Percentiles rank a stretch among this genome's conserved stretches.
Evolutionary conservation across 23 red algal species (phyloP).

Genomic region (Agarophyton chilense): DNA sequence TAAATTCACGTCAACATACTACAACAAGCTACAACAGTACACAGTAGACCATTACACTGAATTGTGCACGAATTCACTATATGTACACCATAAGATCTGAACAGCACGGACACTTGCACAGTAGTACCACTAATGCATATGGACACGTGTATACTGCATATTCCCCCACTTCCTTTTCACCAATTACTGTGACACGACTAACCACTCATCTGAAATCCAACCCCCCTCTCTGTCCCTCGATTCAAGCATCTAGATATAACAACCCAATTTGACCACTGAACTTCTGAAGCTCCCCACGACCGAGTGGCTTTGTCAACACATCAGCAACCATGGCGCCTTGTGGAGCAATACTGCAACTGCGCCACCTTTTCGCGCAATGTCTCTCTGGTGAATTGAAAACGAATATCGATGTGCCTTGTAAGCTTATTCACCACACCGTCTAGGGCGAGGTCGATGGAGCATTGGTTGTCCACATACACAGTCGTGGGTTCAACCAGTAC

Average conservation of each 20-base stretch:
- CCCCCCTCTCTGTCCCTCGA: background rate
- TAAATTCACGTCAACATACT: too few species aligned
- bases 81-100: too few species aligned
- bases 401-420: background rate
- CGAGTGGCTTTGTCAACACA: conserved; percentile 13
- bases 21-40: too few species aligned
- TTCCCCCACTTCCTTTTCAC: too few species aligned
- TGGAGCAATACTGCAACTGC: background rate
- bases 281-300: background rate
- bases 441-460: conserved; percentile 13
- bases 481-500: conserved; percentile 5
- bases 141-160: too few species aligned
- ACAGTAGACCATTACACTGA: too few species aligned
- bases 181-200: too few species aligned
- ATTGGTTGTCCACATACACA: conserved; percentile 25
- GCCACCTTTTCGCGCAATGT: conserved; percentile 14
- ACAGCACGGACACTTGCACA: too few species aligned
- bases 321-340: conserved; percentile 17
- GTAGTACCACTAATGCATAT: too few species aligned
- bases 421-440: conserved; percentile 5
- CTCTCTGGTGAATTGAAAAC: conserved; percentile 1
- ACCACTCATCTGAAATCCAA: too few species aligned
- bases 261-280: background rate
- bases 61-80: too few species aligned
- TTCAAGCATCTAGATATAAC: background rate